These are phyloP conservation scores for Posidonia australis DNA, from an alignment of 106 monocot genomes.

Conservation along the genomic window DNA sequence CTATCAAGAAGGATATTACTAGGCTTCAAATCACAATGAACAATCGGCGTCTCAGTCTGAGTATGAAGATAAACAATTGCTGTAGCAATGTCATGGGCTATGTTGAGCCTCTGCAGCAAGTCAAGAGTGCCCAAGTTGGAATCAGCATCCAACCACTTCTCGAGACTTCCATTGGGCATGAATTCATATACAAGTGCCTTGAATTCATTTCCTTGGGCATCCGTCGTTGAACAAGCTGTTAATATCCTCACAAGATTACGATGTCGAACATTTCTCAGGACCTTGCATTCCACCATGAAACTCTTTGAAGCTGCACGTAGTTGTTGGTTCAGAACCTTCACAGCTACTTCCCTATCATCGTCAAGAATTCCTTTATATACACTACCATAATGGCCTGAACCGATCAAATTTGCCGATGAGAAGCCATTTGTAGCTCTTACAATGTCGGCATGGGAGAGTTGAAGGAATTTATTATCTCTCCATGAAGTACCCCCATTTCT, in stretches of 20 bases:
- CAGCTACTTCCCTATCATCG: slow-evolving; percentile 1
- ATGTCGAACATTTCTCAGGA: slow-evolving; percentile 11
- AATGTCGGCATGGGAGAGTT: slow-evolving; percentile 12
- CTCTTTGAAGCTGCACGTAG: slow-evolving; percentile 5
- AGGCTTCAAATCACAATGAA: slow-evolving; percentile 35
- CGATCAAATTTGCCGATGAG: slow-evolving; percentile 12
- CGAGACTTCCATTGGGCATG: slow-evolving; percentile 17
- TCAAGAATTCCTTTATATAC: slow-evolving; percentile 15
- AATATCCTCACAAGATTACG: slow-evolving; percentile 13
- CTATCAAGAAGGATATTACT: slow-evolving; percentile 18
- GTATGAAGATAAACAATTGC: slow-evolving; percentile 1
- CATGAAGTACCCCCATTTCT: neutral
- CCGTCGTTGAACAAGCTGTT: slow-evolving; percentile 6
- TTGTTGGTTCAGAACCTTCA: slow-evolving; percentile 16
- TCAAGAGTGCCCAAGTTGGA: neutral
- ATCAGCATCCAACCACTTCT: slow-evolving; percentile 4
- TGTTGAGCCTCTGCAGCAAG: neutral
- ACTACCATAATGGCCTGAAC: slow-evolving; percentile 9
- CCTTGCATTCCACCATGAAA: slow-evolving; percentile 13
- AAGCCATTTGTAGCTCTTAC: slow-evolving; percentile 6
- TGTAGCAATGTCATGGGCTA: neutral
- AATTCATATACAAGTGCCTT: slow-evolving; percentile 19
- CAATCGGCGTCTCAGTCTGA: slow-evolving; percentile 7
- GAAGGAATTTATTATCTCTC: neutral
- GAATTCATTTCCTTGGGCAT: slow-evolving; percentile 16